Percentiles rank a stretch among this genome's conserved stretches.
Conservation (phyloP, 768 basidiomycete genomes). For the Rhizopogon sp. region DNA sequence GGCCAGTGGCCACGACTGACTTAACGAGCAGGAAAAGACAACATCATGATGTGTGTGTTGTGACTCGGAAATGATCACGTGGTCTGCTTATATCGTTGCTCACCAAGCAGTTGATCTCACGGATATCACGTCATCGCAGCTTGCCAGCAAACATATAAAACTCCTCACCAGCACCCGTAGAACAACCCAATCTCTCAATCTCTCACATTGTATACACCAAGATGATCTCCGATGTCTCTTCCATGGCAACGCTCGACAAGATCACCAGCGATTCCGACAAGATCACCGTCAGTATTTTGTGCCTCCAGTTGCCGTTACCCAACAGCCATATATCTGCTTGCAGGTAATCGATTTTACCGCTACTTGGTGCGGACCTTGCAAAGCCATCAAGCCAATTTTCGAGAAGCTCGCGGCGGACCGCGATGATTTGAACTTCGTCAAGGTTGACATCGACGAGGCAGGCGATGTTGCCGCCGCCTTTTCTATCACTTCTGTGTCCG, state of each 20-base stretch:
- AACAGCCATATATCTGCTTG: not conserved
- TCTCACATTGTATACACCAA: too few species aligned
- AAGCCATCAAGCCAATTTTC: constrained; percentile 73
- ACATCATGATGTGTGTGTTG: too few species aligned
- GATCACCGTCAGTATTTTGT: not conserved
- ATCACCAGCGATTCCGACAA: not conserved
- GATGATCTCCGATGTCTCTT: too few species aligned
- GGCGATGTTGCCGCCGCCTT: constrained; percentile 62
- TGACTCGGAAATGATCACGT: not conserved
- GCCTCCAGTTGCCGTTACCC: not conserved
- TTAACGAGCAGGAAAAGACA: too few species aligned
- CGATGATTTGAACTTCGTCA: constrained; percentile 80
- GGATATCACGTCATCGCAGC: too few species aligned
- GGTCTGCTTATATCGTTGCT: not conserved
- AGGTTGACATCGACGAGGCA: constrained; percentile 70
- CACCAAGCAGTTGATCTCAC: too few species aligned
- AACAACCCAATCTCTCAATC: not conserved
- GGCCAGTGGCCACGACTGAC: too few species aligned
- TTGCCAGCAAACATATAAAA: not conserved
- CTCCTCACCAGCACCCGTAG: not conserved
- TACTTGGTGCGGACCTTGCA: constrained; percentile 76
- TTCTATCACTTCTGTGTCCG: constrained; percentile 69
- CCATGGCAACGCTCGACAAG: not conserved
- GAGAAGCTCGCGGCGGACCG: constrained; percentile 65
- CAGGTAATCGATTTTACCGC: not conserved